Percentiles rank a stretch among this genome's conserved stretches.
phyloP scores from a whole-genome alignment of 78 protist species.

The Bigelowiella natans region DNA sequence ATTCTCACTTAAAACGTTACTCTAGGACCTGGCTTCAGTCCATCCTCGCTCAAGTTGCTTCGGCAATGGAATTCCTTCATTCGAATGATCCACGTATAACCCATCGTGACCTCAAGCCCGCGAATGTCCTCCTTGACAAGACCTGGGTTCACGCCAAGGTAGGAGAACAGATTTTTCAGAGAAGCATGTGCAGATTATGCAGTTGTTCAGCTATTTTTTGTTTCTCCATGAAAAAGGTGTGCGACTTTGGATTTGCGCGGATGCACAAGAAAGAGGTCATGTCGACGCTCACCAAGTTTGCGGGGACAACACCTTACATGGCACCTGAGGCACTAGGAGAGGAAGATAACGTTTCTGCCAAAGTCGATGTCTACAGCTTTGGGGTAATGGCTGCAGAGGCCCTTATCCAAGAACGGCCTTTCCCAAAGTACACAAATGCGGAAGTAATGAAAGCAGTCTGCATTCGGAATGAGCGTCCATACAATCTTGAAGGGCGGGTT shows the following conservation, averaged over 20 bases:
- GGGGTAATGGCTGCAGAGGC: not conserved
- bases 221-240: too few relatives aligned
- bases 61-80: not conserved
- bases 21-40: not conserved
- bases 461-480: not conserved
- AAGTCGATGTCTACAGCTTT: not conserved
- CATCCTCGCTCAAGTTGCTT: not conserved
- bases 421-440: not conserved
- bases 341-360: not conserved
- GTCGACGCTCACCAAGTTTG: not conserved
- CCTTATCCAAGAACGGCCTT: not conserved
- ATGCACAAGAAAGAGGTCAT: not conserved
- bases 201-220: too few relatives aligned
- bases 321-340: not conserved
- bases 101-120: not conserved
- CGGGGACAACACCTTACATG: not conserved
- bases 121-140: not conserved
- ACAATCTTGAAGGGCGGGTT: not conserved
- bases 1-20: not conserved
- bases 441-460: not conserved
- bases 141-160: not conserved
- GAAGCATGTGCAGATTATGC: too few relatives aligned
- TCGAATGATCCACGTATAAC: not conserved
- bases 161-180: not conserved
- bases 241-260: not conserved